Conservation (phyloP, 2,329 filamentous ascomycete genomes). For the Sordariomycetes sp. region DNA sequence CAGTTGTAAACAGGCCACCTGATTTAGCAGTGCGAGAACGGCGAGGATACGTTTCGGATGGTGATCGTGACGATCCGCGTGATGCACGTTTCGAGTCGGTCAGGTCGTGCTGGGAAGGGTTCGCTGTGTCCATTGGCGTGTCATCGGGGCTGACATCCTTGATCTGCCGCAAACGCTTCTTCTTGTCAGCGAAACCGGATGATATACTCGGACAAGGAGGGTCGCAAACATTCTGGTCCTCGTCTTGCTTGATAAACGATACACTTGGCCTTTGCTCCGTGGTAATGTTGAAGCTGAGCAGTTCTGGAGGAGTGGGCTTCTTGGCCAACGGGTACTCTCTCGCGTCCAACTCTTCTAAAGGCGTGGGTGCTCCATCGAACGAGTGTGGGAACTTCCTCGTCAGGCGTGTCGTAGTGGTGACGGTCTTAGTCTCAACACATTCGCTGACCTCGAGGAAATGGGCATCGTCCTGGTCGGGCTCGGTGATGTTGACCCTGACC, state of each 20-base stretch:
- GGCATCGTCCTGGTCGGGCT: conserved; percentile 23
- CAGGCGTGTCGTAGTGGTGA: conserved; percentile 89
- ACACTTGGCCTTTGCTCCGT: no score
- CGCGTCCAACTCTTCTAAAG: conserved; percentile 64
- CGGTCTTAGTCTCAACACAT: conserved; percentile 59
- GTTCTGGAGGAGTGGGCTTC: conserved; percentile 69
- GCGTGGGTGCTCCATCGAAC: conserved; percentile 62
- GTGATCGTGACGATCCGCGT: conserved; percentile 21
- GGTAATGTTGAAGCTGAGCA: conserved; percentile 68
- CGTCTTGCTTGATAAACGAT: conserved; percentile 56
- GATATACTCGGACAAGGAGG: not conserved
- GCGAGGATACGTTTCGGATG: conserved; percentile 21
- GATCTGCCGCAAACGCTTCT: not conserved
- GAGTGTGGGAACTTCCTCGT: conserved; percentile 80
- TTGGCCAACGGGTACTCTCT: conserved; percentile 86
- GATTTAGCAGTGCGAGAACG: conserved; percentile 18
- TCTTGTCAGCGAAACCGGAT: not conserved
- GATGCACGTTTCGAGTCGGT: conserved; percentile 16
- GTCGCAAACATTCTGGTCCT: conserved; percentile 26
- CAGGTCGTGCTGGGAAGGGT: conserved; percentile 13
- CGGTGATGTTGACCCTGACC: conserved; percentile 38
- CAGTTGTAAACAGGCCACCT: not conserved
- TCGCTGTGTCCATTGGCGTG: conserved; percentile 16
- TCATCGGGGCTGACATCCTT: conserved; percentile 5
- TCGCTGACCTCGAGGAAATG: conserved; percentile 50